Evolutionary conservation across 441 rosid species (phyloP), one percentile per base, ranked within the genome.

Genomic region (Raphanus hybrid): DNA sequence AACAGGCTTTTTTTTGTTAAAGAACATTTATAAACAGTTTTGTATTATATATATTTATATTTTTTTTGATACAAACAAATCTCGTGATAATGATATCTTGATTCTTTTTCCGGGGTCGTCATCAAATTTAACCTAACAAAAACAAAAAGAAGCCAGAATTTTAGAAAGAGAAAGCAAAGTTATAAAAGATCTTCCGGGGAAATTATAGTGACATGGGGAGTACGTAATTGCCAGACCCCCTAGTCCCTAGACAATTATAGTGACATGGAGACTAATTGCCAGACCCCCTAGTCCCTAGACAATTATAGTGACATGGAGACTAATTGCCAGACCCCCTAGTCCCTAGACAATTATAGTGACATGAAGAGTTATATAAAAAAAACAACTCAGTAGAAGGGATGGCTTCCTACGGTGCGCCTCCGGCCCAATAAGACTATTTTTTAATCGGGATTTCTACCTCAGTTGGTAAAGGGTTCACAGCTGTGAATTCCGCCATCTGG

Each of bases 141-240:
- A 71, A 59, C 71, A 77, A 70, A 76, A 64, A 37, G n/a, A 67
- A 48, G 55, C 54, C 62, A 61, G 55, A 34, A 34, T 48, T 35
- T 14, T 52, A 69, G 43, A 70, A 70, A 52, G 69, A 77, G 71
- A 41, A 77, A 77, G 75, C 67, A 64, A 70, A 76, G 66, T 15
- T 54, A 54, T 54, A 54, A 66, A 45, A 71, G 43, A 78, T 71
- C 73, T 78, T 71, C 72, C 81, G 73, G 64, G 73, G 66, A 73
- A 59, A 59, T 55, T 66, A 57, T 55, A 58, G 52, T 65, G 67
- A 77, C 39, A 77, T 11, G 39, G 2, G 6, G 2, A 35, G n/a
- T n/a, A n/a, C n/a, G 34, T 78, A 77, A 66, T 71, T 77, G 81
- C 81, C 81, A 77, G 71, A 77, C 73, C 18, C 18, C 18, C 18